phyloP scores from a whole-genome alignment of 148 eudicot species.

The Heliamphora exappendiculata region DNA sequence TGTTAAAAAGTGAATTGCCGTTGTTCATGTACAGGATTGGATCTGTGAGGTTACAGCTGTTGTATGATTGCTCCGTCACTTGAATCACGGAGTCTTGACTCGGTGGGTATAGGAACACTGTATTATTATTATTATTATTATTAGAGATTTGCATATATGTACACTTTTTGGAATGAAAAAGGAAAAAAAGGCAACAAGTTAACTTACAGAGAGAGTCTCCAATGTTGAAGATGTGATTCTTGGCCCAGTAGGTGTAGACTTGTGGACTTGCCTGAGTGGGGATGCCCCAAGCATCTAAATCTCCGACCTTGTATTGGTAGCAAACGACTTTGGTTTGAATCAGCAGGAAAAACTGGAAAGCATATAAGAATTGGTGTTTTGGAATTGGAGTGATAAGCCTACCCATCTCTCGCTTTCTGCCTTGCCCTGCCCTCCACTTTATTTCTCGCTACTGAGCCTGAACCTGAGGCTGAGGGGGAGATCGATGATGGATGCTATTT shows the following conservation, averaged over 20 bases:
- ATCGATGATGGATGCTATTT: neutral
- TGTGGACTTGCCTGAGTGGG: constrained; percentile 53
- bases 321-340: constrained; percentile 36
- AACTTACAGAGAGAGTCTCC: constrained; percentile 87
- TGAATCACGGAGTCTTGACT: constrained; percentile 19
- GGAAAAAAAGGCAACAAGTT: neutral
- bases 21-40: constrained; percentile 79
- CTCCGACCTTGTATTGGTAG: constrained; percentile 68
- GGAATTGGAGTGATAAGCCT: constrained; percentile 17
- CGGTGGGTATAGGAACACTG: neutral
- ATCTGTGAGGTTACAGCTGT: constrained; percentile 59
- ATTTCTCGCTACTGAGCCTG: neutral
- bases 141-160: neutral
- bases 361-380: constrained; percentile 14
- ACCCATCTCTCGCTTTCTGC: constrained; percentile 15
- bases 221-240: constrained; percentile 37
- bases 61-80: constrained; percentile 54
- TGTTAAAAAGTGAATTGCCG: constrained; percentile 85
- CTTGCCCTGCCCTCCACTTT: neutral
- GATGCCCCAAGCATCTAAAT: constrained; percentile 65
- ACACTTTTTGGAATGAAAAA: neutral
- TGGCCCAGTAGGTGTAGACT: constrained; percentile 62
- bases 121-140: too few relatives aligned
- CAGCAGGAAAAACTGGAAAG: constrained; percentile 29
- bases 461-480: neutral